Evolutionary conservation across 345 rosid genomes (phyloP).

Genomic region (Melaleuca alternifolia): DNA sequence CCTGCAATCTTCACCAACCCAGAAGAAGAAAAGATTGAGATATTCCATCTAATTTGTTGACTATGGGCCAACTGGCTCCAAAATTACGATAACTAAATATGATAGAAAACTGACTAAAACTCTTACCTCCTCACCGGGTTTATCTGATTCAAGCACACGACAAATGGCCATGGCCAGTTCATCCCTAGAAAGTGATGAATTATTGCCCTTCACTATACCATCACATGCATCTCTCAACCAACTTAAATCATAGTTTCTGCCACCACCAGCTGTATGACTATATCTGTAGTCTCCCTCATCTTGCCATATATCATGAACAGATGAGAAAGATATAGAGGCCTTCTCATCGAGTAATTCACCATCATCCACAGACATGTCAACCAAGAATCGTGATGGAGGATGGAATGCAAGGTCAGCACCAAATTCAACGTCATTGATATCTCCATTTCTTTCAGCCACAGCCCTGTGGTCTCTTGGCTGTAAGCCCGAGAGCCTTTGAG

Average conservation of each 20-base stretch:
- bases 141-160: constrained; percentile 77
- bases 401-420: constrained; percentile 71
- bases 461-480: constrained; percentile 37
- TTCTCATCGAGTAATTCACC: constrained; percentile 33
- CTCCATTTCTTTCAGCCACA: constrained; percentile 19
- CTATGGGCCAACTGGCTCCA: not conserved
- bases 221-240: constrained; percentile 88
- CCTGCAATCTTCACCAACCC: constrained; percentile 60
- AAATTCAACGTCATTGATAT: constrained; percentile 43
- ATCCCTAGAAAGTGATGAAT: constrained; percentile 76
- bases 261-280: constrained; percentile 17
- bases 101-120: not conserved
- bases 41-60: not conserved
- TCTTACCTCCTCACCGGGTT: constrained; percentile 91
- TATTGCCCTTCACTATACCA: constrained; percentile 46
- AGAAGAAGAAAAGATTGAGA: not conserved
- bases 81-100: constrained; percentile 1
- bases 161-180: constrained; percentile 94
- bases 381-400: constrained; percentile 71
- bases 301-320: constrained; percentile 39
- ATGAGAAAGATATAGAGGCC: constrained; percentile 18
- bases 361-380: constrained; percentile 49
- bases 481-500: constrained; percentile 38
- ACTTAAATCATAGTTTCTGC: constrained; percentile 46
- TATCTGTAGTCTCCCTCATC: constrained; percentile 17